A percentile compares a stretch with the other conserved stretches of the same genome.
These are phyloP conservation scores for Tolypocladium ovalisporum DNA, from an alignment of 2,329 filamentous ascomycete genomes.

Conservation along the genomic window DNA sequence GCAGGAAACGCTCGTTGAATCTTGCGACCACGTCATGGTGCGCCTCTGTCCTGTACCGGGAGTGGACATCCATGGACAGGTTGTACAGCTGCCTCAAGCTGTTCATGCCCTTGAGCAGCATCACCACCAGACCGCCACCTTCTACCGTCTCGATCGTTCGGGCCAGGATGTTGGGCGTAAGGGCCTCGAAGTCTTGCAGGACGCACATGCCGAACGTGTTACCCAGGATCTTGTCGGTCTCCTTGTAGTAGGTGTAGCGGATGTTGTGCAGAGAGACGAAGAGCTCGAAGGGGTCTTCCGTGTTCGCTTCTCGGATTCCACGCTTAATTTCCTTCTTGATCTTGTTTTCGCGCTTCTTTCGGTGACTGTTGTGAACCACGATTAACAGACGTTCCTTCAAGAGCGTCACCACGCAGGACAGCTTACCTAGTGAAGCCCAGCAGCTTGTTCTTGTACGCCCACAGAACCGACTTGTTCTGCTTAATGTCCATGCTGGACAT, in stretches of 20 bases:
- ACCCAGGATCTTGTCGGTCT: conserved; percentile 96
- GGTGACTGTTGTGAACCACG: conserved; percentile 46
- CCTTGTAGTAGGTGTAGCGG: conserved; percentile 98
- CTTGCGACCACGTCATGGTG: conserved; percentile 89
- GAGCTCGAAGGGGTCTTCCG: conserved; percentile 91
- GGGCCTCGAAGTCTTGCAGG: conserved; percentile 92
- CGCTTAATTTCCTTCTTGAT: conserved; percentile 98
- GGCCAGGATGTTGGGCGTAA: conserved; percentile 93
- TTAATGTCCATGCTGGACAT: conserved; percentile 84
- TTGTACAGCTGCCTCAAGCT: conserved; percentile 97
- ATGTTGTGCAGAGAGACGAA: conserved; percentile 96
- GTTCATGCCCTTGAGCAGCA: conserved; percentile 91
- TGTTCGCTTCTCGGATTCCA: conserved; percentile 83
- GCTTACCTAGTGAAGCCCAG: conserved; percentile 71
- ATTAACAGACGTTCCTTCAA: not conserved
- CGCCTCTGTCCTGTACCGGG: conserved; percentile 90
- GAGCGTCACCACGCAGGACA: not conserved
- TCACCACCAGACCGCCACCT: conserved; percentile 80
- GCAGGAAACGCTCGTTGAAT: conserved; percentile 95
- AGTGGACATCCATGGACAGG: conserved; percentile 95
- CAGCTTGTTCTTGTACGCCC: conserved; percentile 98
- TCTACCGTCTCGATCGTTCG: conserved; percentile 96
- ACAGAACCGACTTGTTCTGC: conserved; percentile 83
- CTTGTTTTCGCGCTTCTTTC: conserved; percentile 95
- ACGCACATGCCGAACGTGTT: conserved; percentile 99